Conservation (phyloP, 306 rosid species). For the Albizia julibrissin region DNA sequence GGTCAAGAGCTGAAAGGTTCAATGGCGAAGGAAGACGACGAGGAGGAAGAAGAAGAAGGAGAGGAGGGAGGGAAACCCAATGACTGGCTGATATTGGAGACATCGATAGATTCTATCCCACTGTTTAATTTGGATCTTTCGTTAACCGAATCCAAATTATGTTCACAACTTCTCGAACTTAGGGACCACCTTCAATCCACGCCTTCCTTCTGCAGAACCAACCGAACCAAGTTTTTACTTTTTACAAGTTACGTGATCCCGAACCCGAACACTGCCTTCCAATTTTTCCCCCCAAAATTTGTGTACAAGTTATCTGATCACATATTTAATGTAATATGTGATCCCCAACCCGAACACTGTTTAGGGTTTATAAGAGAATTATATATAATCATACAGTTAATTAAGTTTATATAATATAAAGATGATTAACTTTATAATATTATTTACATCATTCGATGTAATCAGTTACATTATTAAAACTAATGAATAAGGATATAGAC, state of each 20-base stretch:
- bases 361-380: no score
- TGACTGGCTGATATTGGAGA: conserved; percentile 57
- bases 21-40: conserved; percentile 29
- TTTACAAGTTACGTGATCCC: not conserved
- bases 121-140: conserved; percentile 32
- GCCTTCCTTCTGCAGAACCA: conserved; percentile 13
- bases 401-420: no score
- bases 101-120: conserved; percentile 43
- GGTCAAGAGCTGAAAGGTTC: conserved; percentile 28
- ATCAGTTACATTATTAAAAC: no score
- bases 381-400: no score
- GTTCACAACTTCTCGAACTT: conserved; percentile 14
- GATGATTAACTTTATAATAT: no score
- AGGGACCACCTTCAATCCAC: conserved; percentile 37
- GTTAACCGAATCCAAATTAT: not conserved
- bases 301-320: no score
- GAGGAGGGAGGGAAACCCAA: conserved; percentile 36
- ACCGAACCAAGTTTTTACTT: not conserved
- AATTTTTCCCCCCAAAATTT: no score
- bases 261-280: no score
- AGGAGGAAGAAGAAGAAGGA: conserved; percentile 18
- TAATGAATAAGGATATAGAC: no score
- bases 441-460: no score
- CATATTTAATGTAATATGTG: no score
- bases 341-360: no score